Base-by-base conservation (phyloP, 139 green algal species). In the Tetratostichococcus sp. region DNA sequence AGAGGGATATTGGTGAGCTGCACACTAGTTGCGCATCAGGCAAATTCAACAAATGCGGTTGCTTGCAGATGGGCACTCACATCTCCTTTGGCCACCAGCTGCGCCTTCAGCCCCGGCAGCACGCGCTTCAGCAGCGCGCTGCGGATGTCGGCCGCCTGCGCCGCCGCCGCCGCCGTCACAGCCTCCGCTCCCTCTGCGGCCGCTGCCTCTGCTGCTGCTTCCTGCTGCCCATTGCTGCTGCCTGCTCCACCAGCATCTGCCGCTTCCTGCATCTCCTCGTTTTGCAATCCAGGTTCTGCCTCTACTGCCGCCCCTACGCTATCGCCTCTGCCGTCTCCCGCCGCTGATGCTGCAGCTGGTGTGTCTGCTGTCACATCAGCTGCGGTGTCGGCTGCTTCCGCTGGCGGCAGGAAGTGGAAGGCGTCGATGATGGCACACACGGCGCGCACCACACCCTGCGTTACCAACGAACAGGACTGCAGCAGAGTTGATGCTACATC, bases 361-460 rank as follows among this genome's bases (percentile, higher is more conserved):
- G 21, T 25, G 19, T 35, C 5, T 69, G 22, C 30, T 50, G 39
- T 43, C 39, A 50, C 39, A 50, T 21, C 8, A 21, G 39, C 39
- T 50, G 39, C 17, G 11, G 50, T 62, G 28, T 33, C 73, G 43
- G 70, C 23, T 0, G 30, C 71, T n/a, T 81, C 86, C 5, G 70
- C 16, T 25, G 66, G 62, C 30, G 79, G 72, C 43, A 87, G 69
- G 72, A 95, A 95, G 83, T 95, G 91, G 82, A 95, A 95, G 6
- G 82, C 80, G 66, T 96, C 92, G 8, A 96, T 77, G 30, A 97
- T 83, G 21, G 82, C 73, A 71, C 90, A 96, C 31, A 92, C 86
- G 4, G 86, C 83, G 0, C 92, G 80, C 25, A 94, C 75, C 57
- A 86, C 50, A 2, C 83, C 77, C 77, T 92, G 76, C 42, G 57